phyloP scores from a whole-genome alignment of 106 monocot genomes.

The Hemerocallis citrina region DNA sequence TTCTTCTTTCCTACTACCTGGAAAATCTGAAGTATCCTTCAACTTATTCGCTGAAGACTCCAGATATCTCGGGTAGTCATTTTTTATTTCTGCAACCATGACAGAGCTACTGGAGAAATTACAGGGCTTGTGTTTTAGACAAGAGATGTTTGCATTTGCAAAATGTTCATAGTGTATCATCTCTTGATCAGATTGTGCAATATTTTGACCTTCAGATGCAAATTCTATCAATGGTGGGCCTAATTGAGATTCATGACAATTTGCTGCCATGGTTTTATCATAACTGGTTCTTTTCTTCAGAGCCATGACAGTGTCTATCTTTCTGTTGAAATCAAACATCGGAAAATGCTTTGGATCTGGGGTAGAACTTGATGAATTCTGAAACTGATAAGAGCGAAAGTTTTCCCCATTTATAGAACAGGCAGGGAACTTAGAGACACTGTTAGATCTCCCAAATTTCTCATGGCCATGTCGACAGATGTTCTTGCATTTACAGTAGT shows the following conservation, averaged over 20 bases:
- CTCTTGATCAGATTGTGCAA: not conserved
- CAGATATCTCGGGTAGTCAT: not conserved
- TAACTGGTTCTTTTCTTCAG: slow-evolving; percentile 9
- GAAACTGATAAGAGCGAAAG: slow-evolving; percentile 7
- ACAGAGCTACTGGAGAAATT: not conserved
- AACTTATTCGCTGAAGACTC: not conserved
- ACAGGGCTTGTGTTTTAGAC: slow-evolving; percentile 2
- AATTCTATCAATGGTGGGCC: slow-evolving; percentile 12
- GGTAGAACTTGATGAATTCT: slow-evolving; percentile 5
- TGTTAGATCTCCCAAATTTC: not conserved
- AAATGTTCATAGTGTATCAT: not conserved
- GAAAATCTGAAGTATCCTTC: slow-evolving; percentile 1
- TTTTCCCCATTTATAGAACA: slow-evolving; percentile 12
- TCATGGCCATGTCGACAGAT: not conserved
- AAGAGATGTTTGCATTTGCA: not conserved
- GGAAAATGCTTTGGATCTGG: slow-evolving; percentile 26
- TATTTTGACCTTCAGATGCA: slow-evolving; percentile 16
- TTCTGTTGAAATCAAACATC: slow-evolving; percentile 31
- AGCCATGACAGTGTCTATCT: slow-evolving; percentile 20
- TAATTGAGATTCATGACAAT: slow-evolving; percentile 7
- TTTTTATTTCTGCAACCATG: slow-evolving; percentile 8
- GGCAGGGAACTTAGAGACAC: slow-evolving; percentile 5
- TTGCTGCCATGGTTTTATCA: slow-evolving; percentile 4
- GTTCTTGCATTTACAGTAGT: slow-evolving; percentile 3
- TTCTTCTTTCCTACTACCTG: not conserved